Evolutionary conservation across 1,284 basidiomycete genomes (phyloP).

Genomic region (Ceratobasidium sp.): DNA sequence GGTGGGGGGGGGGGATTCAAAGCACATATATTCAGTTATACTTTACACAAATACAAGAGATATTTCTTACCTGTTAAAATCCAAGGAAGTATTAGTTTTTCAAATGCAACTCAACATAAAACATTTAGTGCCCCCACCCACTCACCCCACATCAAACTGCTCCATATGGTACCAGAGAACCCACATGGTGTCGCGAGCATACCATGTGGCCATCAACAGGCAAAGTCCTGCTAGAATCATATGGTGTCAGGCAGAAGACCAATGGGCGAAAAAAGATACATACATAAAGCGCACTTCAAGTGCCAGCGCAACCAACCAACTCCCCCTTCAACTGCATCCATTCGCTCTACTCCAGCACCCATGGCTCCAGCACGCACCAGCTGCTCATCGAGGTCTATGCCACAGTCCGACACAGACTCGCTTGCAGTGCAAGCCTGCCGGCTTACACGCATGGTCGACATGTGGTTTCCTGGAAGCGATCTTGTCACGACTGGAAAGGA

Average conservation of each 20-base stretch:
- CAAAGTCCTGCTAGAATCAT: background rate
- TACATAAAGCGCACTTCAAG: background rate
- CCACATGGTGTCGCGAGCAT: background rate
- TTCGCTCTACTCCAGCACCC: too few species aligned
- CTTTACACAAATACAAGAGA: too few species aligned
- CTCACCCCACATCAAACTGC: background rate
- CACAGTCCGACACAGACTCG: background rate
- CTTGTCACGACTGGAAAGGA: background rate
- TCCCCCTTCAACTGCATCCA: background rate
- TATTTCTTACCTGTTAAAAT: background rate
- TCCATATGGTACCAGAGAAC: background rate
- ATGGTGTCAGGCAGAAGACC: background rate
- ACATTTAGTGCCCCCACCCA: background rate
- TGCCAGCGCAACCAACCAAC: background rate
- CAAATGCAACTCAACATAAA: background rate
- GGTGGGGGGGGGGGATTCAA: too few species aligned
- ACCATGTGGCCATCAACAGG: background rate
- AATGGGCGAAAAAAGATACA: background rate
- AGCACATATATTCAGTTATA: too few species aligned
- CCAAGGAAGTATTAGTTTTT: background rate
- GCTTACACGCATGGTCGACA: background rate
- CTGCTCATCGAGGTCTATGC: too few species aligned
- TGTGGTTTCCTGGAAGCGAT: conserved; percentile 8
- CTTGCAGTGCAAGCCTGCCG: background rate
- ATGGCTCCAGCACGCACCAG: background rate